A percentile compares a stretch with the other conserved stretches of the same genome.
phyloP scores from a whole-genome alignment of 257 asterid species.

The Marsdenia floribunda region DNA sequence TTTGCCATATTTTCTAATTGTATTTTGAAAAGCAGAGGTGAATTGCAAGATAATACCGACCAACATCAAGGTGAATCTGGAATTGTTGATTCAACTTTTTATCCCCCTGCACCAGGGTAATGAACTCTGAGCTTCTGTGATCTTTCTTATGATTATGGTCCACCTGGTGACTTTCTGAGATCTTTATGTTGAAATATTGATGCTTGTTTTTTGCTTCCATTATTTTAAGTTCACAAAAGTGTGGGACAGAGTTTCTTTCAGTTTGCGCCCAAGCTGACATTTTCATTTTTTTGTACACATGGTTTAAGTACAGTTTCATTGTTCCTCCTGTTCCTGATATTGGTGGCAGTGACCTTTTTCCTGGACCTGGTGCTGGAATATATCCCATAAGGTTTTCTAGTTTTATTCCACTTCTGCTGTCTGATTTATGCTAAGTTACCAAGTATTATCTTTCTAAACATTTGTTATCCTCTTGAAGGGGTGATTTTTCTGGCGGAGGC shows the following conservation, averaged over 20 bases:
- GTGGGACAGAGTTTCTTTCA: background rate
- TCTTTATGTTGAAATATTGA: background rate
- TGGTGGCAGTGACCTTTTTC: conserved; percentile 52
- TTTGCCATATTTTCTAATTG: conserved; percentile 4
- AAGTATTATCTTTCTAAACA: background rate
- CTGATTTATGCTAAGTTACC: background rate
- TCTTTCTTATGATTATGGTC: background rate
- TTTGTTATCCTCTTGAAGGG: conserved; percentile 38
- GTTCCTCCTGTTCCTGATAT: conserved; percentile 49
- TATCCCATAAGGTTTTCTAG: conserved; percentile 58
- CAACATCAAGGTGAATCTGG: conserved; percentile 21
- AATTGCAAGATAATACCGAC: conserved; percentile 1
- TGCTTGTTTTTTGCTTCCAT: background rate
- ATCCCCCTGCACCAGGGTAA: conserved; percentile 34
- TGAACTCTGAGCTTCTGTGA: background rate
- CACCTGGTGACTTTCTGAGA: background rate
- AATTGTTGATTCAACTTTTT: conserved; percentile 16
- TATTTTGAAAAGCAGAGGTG: conserved; percentile 26
- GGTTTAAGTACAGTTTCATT: conserved; percentile 30
- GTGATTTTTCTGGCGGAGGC: conserved; percentile 47
- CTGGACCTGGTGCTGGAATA: conserved; percentile 73
- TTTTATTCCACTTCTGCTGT: background rate
- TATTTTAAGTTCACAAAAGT: background rate
- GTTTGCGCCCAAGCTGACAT: background rate
- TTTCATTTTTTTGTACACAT: background rate